Evolutionary conservation across 768 basidiomycete species (phyloP), one percentile per base, ranked within the genome.

Genomic region (Leccinum incarnatum): DNA sequence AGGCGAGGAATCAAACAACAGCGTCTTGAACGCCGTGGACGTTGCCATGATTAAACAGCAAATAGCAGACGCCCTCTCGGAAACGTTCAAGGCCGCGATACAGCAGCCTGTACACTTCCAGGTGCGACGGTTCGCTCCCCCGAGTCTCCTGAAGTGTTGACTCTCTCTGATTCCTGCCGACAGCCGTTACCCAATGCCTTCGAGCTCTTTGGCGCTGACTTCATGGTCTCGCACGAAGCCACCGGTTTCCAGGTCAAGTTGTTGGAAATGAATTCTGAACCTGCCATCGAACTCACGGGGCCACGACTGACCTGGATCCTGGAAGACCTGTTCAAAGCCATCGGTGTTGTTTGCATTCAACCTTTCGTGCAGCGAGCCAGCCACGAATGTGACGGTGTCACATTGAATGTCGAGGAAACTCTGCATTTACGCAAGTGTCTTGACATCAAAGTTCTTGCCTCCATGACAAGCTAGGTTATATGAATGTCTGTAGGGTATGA

Each of bases 151-250:
- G 21, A 23, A 23, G 7, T 32, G 6, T n/a, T 21, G 6, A 15
- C 3, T 23, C 25, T 21, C 19, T 49, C 32, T 64, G 17, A 53
- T 21, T 34, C 32, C 57, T 21, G 40, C 45, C 29, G 27, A 40
- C 69, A 97, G 91, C 82, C 90, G 2, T 71, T 94, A 21, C 87
- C 91, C 1, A 98, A 98, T 69, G 93, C 91, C 0, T 98, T 98
- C 68, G 96, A 98, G 70, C 82, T 98, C 15, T 98, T 88, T 67
- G 97, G 97, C 0, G 82, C 91, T n/a, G 97, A 99, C 72, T 89
- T 99, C 59, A 78, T 98, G 14, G 81, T 98, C 58, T 81, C 80
- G 54, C 82, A 83, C 67, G 65, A 61, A 51, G 62, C 62, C 55
- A 51, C 54, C 6, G 67, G 70, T 8, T 81, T 85, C 56, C 79